phyloP scores from a whole-genome alignment of 1,284 basidiomycete genomes.

The Rhodotorula sp. region DNA sequence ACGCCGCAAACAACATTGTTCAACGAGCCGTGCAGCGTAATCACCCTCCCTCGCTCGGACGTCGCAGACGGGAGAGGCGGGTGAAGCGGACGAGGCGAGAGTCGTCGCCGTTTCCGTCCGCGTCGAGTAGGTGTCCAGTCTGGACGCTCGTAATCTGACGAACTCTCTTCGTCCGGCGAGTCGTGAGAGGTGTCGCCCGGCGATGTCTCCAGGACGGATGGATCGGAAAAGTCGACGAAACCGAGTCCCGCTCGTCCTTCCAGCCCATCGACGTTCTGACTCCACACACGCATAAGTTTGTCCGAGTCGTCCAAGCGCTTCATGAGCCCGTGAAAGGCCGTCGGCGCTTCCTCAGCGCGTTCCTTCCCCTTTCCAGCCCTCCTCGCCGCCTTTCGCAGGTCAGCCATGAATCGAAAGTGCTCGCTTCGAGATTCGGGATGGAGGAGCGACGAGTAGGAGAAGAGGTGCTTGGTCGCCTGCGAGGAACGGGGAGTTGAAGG shows the following conservation, averaged over 20 bases:
- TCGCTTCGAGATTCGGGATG: conserved; percentile 77
- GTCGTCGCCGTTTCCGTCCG: background rate
- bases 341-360: conserved; percentile 57
- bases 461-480: conserved; percentile 59
- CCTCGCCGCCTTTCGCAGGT: background rate
- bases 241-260: conserved; percentile 15
- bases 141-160: conserved; percentile 7
- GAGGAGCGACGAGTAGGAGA: conserved; percentile 80
- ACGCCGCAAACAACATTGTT: conserved; percentile 21
- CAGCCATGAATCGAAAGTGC: conserved; percentile 89
- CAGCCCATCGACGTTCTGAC: conserved; percentile 38
- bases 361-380: background rate
- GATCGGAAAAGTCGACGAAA: conserved; percentile 12
- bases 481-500: background rate
- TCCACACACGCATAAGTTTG: conserved; percentile 14
- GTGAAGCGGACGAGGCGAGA: background rate
- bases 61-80: background rate
- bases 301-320: background rate
- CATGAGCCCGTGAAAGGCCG: conserved; percentile 23
- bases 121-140: background rate
- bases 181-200: background rate
- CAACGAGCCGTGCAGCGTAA: conserved; percentile 29
- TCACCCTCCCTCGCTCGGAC: conserved; percentile 12
- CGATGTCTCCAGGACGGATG: background rate
- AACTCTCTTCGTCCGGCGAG: background rate